Evolutionary conservation across 2,329 filamentous ascomycete genomes (phyloP), one percentile per base, ranked within the genome.

Genomic region (Ophiostoma ulmi): DNA sequence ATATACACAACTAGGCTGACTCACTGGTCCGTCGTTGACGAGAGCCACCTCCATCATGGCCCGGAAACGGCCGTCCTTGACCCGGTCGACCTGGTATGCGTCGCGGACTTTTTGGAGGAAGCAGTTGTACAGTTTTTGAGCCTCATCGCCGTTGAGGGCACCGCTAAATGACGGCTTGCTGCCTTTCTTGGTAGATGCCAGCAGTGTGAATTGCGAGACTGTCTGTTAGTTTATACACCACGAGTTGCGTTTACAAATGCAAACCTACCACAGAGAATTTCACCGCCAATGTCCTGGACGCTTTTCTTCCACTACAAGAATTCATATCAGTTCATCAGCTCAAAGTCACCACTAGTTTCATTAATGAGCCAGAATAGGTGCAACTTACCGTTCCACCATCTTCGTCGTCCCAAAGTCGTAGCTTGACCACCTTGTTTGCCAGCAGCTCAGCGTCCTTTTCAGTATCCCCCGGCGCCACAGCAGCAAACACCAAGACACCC

Each of bases 31-130:
- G 75, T 98, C 94, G 75, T 98, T 98, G 68, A 97, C 89, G 39
- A 97, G 81, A 67, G 91, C 91, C 72, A 99, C 94, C 77, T 98
- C 91, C 95, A 99, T 99, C 94, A 97, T 97, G 68, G 95, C 95
- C 78, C 97, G 94, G 79, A 99, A 99, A 39, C 94, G 88, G n/a
- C 96, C 95, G 78, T 99, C 90, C 78, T 97, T 93, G 72, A 99
- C 94, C 74, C 85, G 89, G 10, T 93, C 91, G 7, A 86, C 80
- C 5, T 83, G 79, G 78, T 98, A 97, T 2, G 88, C 84, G 70
- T 89, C 84, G 75, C 89, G 86, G 61, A 98, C 88, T 75, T 91
- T 91, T 68, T 86, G 82, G 75, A 94, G 88, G 81, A 99, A 98
- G 77, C 90, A 85, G 70, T 94, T 87, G 78, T 98, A 99, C 7